phyloP scores from a whole-genome alignment of 495 filamentous ascomycete species.

The Oidiodendron maius region DNA sequence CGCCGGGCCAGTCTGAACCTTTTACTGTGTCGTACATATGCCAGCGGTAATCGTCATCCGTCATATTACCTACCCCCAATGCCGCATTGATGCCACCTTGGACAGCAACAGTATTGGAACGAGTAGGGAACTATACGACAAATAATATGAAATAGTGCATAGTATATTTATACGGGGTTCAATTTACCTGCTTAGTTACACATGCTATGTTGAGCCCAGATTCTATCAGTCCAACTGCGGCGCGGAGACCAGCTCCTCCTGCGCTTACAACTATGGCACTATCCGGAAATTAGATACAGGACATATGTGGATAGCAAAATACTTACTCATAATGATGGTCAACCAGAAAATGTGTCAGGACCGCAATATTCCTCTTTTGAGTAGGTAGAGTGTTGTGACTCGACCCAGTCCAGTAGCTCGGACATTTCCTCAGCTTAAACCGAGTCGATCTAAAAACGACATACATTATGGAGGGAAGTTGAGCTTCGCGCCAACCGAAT shows the following conservation, averaged over 20 bases:
- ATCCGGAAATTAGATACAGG: background rate
- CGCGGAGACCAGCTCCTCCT: constrained; percentile 21
- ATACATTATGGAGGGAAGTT: too few relatives aligned
- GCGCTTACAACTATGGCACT: constrained; percentile 24
- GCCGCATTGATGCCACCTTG: constrained; percentile 25
- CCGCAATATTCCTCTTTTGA: too few relatives aligned
- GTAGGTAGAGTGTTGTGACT: too few relatives aligned
- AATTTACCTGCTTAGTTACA: constrained; percentile 21
- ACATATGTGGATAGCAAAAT: background rate
- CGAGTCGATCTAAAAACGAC: too few relatives aligned
- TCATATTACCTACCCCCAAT: constrained; percentile 23
- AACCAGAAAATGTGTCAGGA: too few relatives aligned
- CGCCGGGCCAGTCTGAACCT: constrained; percentile 23
- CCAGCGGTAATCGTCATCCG: constrained; percentile 23
- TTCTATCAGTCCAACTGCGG: constrained; percentile 22
- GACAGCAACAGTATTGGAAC: constrained; percentile 21
- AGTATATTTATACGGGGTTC: too few relatives aligned
- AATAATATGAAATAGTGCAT: too few relatives aligned
- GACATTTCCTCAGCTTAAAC: too few relatives aligned
- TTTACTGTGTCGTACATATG: constrained; percentile 25
- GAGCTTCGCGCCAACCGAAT: too few relatives aligned
- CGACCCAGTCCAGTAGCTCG: too few relatives aligned
- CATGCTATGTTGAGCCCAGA: constrained; percentile 20
- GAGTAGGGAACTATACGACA: constrained; percentile 21
- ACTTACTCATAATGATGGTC: constrained; percentile 23